Conservation (phyloP, 192 early-diverging fungal species). For the Mycoemilia scoparia region DNA sequence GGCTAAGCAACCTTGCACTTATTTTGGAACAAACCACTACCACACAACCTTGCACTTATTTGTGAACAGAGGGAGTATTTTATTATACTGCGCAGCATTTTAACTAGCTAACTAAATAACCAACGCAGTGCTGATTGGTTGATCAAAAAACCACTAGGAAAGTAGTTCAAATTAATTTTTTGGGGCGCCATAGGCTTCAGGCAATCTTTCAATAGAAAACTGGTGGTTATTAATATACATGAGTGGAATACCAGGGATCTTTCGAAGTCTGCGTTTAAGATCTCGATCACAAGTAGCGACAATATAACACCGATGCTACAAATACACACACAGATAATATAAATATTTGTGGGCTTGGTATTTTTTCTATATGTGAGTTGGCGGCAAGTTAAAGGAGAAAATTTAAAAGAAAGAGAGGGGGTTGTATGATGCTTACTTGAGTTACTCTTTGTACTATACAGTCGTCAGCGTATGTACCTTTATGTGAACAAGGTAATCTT, state of each 20-base stretch:
- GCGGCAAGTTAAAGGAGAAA: conserved; percentile 1
- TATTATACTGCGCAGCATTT: no score
- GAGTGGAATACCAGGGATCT: conserved; percentile 90
- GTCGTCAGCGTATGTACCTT: conserved; percentile 98
- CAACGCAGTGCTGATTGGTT: no score
- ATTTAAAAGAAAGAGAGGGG: background rate
- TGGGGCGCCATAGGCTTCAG: conserved; percentile 40
- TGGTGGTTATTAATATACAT: conserved; percentile 87
- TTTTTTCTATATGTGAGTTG: no score
- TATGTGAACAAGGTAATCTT: conserved; percentile 86
- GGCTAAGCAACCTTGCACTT: no score
- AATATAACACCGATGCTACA: conserved; percentile 92
- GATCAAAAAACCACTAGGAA: no score
- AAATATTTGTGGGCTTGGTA: no score
- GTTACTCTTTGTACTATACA: conserved; percentile 84
- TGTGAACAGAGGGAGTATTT: no score
- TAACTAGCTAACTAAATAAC: no score
- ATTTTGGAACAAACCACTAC: no score
- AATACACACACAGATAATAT: no score
- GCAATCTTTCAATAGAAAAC: conserved; percentile 85
- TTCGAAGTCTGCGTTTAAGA: conserved; percentile 84
- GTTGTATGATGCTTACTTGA: no score
- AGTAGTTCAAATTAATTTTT: conserved; percentile 6
- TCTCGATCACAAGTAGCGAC: conserved; percentile 97
- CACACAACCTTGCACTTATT: no score